Evolutionary conservation across 2,329 filamentous ascomycete genomes (phyloP).

Genomic region (Microsporum canis): DNA sequence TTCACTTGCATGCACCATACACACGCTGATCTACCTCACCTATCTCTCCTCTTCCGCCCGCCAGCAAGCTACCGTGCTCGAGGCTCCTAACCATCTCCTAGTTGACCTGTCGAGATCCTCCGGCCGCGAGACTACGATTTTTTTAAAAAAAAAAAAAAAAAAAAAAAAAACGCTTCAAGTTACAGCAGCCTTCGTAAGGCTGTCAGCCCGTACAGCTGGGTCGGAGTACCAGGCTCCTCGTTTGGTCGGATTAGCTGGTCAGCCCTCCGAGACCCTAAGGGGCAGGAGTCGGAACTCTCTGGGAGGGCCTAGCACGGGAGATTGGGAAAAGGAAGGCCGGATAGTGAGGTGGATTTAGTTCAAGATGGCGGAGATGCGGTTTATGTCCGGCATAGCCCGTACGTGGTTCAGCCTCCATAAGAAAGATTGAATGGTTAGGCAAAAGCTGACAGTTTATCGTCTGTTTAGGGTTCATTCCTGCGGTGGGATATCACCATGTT

Average conservation of each 20-base stretch:
- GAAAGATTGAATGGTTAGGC: not conserved
- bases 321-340: constrained; percentile 4
- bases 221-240: not conserved
- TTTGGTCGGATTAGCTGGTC: not conserved
- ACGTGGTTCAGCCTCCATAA: constrained; percentile 12
- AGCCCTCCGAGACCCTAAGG: not conserved
- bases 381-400: constrained; percentile 24
- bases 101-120: not conserved
- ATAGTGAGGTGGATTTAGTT: not conserved
- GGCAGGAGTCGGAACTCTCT: not conserved
- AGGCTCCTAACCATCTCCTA: constrained; percentile 5
- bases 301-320: not conserved
- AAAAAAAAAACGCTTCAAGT: not conserved
- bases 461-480: constrained; percentile 45
- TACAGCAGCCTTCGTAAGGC: not conserved
- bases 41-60: not conserved
- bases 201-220: not conserved
- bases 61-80: not conserved
- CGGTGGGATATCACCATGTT: constrained; percentile 66
- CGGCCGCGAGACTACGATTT: no score
- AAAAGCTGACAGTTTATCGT: constrained; percentile 2
- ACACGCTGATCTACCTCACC: not conserved
- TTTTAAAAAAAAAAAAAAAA: not conserved
- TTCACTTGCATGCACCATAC: not conserved
- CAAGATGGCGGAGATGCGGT: constrained; percentile 19